Evolutionary conservation across 805 yeast genomes (phyloP).

Genomic region (Wickerhamia fluorescens): DNA sequence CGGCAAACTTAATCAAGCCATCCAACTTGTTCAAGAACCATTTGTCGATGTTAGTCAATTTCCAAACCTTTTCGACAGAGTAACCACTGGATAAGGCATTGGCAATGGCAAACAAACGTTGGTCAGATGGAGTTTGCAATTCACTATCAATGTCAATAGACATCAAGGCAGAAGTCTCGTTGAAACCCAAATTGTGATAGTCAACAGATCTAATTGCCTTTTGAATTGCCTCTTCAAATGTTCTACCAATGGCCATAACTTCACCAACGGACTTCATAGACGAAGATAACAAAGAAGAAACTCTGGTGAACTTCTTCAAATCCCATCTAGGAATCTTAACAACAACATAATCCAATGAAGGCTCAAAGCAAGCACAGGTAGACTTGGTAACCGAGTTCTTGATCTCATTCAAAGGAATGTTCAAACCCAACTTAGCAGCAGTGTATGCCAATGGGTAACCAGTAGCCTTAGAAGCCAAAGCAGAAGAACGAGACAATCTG

Average conservation of each 20-base stretch:
- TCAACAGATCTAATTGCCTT: conserved; percentile 96
- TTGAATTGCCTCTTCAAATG: conserved; percentile 96
- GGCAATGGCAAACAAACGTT: conserved; percentile 92
- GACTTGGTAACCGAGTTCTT: conserved; percentile 89
- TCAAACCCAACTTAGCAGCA: conserved; percentile 93
- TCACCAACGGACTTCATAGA: conserved; percentile 99
- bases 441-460: conserved; percentile 98
- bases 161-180: conserved; percentile 75
- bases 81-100: conserved; percentile 87
- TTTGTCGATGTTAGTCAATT: conserved; percentile 83
- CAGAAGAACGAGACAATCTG: conserved; percentile 96
- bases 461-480: conserved; percentile 96
- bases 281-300: conserved; percentile 78
- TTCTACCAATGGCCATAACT: conserved; percentile 96
- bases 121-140: conserved; percentile 95
- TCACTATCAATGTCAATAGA: conserved; percentile 89
- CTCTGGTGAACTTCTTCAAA: conserved; percentile 89
- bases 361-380: conserved; percentile 96
- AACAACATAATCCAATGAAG: conserved; percentile 93
- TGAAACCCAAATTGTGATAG: conserved; percentile 92
- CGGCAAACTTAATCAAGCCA: conserved; percentile 66
- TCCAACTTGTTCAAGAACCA: conserved; percentile 91
- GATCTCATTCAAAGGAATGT: conserved; percentile 86
- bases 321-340: conserved; percentile 99
- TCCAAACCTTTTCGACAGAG: conserved; percentile 87